Evolutionary conservation across 495 filamentous ascomycete genomes (phyloP).

Genomic region (Apiosordaria backusii): DNA sequence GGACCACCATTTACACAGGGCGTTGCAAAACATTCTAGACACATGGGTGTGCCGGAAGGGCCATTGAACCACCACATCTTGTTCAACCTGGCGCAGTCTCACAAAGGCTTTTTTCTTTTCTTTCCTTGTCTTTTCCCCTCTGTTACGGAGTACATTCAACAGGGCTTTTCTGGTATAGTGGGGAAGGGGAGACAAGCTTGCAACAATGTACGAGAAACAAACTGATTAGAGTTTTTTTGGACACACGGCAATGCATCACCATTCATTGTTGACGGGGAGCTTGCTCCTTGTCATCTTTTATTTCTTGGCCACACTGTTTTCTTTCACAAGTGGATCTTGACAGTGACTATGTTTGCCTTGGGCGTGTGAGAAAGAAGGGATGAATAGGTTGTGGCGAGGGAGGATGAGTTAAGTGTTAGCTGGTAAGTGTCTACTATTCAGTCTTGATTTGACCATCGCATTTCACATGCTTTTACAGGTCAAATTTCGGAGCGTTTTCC

Average conservation of each 20-base stretch:
- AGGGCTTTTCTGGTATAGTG: slow-evolving; percentile 4
- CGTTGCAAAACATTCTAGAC: slow-evolving; percentile 5
- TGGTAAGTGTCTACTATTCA: not conserved
- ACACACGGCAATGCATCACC: not conserved
- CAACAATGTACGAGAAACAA: slow-evolving; percentile 18
- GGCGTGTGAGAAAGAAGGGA: not conserved
- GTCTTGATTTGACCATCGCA: not conserved
- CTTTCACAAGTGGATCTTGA: not conserved
- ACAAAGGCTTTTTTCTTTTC: not conserved
- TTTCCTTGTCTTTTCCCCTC: not conserved
- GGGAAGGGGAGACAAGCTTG: slow-evolving; percentile 7
- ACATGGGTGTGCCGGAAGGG: not conserved
- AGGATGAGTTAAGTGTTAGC: not conserved
- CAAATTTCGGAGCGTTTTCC: not conserved
- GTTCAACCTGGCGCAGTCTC: not conserved
- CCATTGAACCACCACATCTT: not conserved
- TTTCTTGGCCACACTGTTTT: not conserved
- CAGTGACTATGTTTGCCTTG: not conserved
- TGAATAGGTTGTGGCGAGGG: not conserved
- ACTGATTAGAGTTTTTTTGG: not conserved
- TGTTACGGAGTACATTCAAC: not conserved
- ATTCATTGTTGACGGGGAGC: slow-evolving; percentile 10
- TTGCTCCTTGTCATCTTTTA: slow-evolving; percentile 4
- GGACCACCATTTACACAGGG: not conserved
- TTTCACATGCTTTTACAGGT: not conserved